Evolutionary conservation across 2,329 filamentous ascomycete genomes (phyloP).

Genomic region (Colletotrichum chrysophilum): DNA sequence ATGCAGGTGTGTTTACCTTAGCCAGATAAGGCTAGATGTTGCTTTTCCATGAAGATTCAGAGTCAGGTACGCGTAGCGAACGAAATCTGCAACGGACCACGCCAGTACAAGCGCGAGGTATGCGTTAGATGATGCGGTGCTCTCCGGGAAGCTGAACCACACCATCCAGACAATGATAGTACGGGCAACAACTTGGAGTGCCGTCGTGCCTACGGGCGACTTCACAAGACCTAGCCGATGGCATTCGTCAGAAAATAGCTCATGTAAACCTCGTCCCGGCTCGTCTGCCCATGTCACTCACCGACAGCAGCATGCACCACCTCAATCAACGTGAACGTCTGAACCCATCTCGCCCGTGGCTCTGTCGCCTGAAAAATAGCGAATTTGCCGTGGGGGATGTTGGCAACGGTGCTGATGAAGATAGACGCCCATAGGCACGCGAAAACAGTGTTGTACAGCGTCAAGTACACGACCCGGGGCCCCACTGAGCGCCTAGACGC

Average conservation of each 20-base stretch:
- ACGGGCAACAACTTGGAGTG: constrained; percentile 87
- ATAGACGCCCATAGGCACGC: constrained; percentile 80
- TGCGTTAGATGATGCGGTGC: constrained; percentile 55
- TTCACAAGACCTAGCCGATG: constrained; percentile 75
- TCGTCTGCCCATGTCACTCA: constrained; percentile 43
- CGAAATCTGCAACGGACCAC: constrained; percentile 89
- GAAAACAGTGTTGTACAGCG: constrained; percentile 83
- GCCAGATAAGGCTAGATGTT: constrained; percentile 75
- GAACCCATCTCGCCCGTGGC: constrained; percentile 76
- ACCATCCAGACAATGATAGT: constrained; percentile 90
- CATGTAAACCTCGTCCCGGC: neutral
- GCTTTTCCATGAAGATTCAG: constrained; percentile 68
- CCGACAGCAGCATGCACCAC: constrained; percentile 81
- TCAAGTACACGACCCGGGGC: constrained; percentile 64
- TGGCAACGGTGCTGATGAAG: constrained; percentile 66
- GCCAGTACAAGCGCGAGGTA: constrained; percentile 83
- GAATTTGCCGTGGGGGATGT: constrained; percentile 56
- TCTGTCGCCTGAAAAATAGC: constrained; percentile 67
- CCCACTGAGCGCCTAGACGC: neutral
- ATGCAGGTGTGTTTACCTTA: constrained; percentile 49
- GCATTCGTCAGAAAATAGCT: neutral
- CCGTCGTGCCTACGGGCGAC: constrained; percentile 82
- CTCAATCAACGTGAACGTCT: constrained; percentile 84
- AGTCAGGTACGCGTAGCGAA: constrained; percentile 91
- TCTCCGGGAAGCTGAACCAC: constrained; percentile 73